Evolutionary conservation across 768 basidiomycete genomes (phyloP).

Genomic region (Russula sp.): DNA sequence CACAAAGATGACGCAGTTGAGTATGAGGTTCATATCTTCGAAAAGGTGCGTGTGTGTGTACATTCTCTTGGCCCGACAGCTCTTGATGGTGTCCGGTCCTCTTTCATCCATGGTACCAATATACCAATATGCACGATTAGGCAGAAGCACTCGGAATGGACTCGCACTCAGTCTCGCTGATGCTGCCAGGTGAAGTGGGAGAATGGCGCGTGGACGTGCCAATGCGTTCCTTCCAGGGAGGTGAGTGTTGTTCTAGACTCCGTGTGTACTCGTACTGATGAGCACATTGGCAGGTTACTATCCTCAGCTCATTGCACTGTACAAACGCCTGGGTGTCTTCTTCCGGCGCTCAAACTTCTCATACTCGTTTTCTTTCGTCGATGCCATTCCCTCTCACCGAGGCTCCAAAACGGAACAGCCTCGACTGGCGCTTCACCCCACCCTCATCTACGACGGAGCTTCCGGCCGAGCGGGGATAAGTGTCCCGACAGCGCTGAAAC

Average conservation of each 20-base stretch:
- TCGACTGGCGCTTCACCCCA: conserved; percentile 28
- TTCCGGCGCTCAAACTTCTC: conserved; percentile 55
- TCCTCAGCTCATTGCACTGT: conserved; percentile 59
- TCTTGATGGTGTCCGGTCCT: not conserved
- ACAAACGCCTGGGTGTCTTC: conserved; percentile 52
- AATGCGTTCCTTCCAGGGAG: conserved; percentile 79
- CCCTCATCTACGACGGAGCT: conserved; percentile 60
- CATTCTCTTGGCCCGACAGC: not conserved
- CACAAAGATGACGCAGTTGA: conserved; percentile 33
- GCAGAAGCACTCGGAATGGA: conserved; percentile 61
- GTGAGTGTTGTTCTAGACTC: conserved; percentile 32
- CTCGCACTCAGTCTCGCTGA: conserved; percentile 48
- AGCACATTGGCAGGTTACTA: conserved; percentile 55
- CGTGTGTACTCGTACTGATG: not conserved
- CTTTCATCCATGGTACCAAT: not conserved
- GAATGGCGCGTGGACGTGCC: conserved; percentile 67
- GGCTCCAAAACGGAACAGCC: conserved; percentile 24
- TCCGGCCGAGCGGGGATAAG: conserved; percentile 49
- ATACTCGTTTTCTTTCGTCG: conserved; percentile 62
- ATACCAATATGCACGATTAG: conserved; percentile 31
- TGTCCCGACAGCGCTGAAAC: conserved; percentile 37
- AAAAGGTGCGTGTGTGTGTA: conserved; percentile 49
- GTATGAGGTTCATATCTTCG: conserved; percentile 67
- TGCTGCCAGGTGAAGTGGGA: conserved; percentile 32
- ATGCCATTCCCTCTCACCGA: conserved; percentile 26